Percentiles rank a stretch among this genome's conserved stretches.
Conservation (phyloP, 768 basidiomycete species). For the Calvatia gigantea region DNA sequence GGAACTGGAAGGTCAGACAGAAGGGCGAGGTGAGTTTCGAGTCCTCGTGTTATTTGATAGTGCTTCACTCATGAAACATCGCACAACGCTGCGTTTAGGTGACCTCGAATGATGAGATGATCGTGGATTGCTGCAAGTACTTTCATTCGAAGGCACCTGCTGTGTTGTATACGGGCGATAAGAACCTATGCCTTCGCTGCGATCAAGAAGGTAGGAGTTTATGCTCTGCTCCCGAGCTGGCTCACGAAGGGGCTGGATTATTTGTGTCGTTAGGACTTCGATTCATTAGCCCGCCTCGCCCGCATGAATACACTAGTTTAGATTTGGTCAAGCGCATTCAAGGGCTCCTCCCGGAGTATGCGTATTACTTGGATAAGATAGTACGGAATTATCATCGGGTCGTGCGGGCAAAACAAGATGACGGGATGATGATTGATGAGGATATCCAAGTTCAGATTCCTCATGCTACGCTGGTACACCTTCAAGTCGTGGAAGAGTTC, state of each 20-base stretch:
- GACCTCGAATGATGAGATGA: constrained; percentile 46
- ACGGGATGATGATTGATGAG: constrained; percentile 11
- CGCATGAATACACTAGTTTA: constrained; percentile 40
- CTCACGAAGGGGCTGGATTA: not conserved
- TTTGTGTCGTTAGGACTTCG: constrained; percentile 25
- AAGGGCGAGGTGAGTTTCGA: constrained; percentile 37
- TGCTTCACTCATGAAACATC: not conserved
- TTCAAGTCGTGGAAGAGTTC: constrained; percentile 9
- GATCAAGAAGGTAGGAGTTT: constrained; percentile 24
- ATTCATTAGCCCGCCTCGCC: constrained; percentile 33
- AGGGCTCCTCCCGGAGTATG: constrained; percentile 6
- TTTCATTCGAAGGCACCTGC: constrained; percentile 46
- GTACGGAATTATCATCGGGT: not conserved
- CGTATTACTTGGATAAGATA: not conserved
- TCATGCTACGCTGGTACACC: constrained; percentile 7
- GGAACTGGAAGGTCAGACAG: constrained; percentile 57
- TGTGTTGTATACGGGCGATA: constrained; percentile 67
- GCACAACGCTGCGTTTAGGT: not conserved
- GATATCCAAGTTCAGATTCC: constrained; percentile 1
- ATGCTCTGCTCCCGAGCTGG: constrained; percentile 10
- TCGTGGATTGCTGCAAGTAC: constrained; percentile 74
- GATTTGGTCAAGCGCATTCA: constrained; percentile 43
- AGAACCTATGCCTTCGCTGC: constrained; percentile 53
- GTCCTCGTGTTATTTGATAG: not conserved
- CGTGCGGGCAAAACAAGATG: not conserved